phyloP scores from a whole-genome alignment of 805 yeast genomes.

The Candida khao-thaluensis region DNA sequence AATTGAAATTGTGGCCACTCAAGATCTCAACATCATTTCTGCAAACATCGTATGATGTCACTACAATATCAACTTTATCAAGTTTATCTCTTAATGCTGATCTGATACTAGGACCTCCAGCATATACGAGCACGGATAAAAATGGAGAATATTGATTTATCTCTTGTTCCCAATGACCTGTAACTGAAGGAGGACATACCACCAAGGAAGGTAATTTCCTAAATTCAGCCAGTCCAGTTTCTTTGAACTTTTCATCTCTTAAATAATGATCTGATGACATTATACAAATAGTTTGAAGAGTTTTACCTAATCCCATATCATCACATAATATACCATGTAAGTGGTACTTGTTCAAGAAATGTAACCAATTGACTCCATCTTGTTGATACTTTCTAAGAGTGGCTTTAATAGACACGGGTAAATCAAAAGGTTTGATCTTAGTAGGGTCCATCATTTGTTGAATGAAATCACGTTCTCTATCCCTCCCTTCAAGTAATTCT shows the following conservation, averaged over 20 bases:
- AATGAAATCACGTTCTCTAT: slow-evolving; percentile 88
- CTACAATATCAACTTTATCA: slow-evolving; percentile 70
- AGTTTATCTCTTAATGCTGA: slow-evolving; percentile 53
- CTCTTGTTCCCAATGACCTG: slow-evolving; percentile 99
- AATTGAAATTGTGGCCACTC: slow-evolving; percentile 68
- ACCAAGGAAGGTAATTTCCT: slow-evolving; percentile 80
- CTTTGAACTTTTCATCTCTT: slow-evolving; percentile 66
- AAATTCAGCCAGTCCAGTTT: slow-evolving; percentile 61
- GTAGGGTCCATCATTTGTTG: slow-evolving; percentile 98
- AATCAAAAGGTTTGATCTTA: slow-evolving; percentile 78
- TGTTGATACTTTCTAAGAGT: slow-evolving; percentile 93
- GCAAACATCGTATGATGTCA: slow-evolving; percentile 94
- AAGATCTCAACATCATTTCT: slow-evolving; percentile 81
- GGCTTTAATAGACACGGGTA: slow-evolving; percentile 92
- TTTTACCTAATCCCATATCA: slow-evolving; percentile 99
- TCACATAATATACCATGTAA: slow-evolving; percentile 97
- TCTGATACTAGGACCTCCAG: slow-evolving; percentile 86
- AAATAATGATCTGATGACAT: slow-evolving; percentile 93
- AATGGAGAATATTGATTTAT: slow-evolving; percentile 86
- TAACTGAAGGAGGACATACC: slow-evolving; percentile 94
- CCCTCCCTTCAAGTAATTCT: slow-evolving; percentile 83
- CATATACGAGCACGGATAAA: slow-evolving; percentile 78
- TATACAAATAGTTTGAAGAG: slow-evolving; percentile 94
- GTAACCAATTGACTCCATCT: slow-evolving; percentile 98
- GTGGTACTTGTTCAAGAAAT: slow-evolving; percentile 90